A percentile compares a stretch with the other conserved stretches of the same genome.
Evolutionary conservation across 495 filamentous ascomycete species (phyloP).

Genomic region (Barbatosphaeria neglecta): DNA sequence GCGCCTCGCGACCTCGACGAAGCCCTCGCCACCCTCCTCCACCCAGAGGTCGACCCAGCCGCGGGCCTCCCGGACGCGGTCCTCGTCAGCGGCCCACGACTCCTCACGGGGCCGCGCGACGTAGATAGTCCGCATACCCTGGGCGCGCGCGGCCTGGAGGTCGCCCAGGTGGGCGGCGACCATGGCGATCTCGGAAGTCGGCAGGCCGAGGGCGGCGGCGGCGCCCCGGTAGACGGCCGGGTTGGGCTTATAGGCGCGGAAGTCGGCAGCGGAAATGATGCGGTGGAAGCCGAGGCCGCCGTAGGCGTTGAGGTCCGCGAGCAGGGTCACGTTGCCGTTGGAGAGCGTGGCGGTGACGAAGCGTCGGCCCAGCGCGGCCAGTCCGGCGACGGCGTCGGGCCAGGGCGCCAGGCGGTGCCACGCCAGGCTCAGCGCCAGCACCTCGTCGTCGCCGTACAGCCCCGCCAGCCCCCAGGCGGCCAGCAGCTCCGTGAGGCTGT

Average conservation of each 20-base stretch:
- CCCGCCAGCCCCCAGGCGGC: constrained; percentile 37
- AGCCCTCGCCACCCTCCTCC: constrained; percentile 33
- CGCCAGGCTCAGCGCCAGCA: constrained; percentile 41
- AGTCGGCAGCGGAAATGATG: constrained; percentile 55
- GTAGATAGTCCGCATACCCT: constrained; percentile 60
- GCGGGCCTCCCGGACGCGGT: constrained; percentile 39
- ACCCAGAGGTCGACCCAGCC: constrained; percentile 59
- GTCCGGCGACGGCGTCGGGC: constrained; percentile 48
- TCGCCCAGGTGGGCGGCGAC: constrained; percentile 69
- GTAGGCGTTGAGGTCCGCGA: constrained; percentile 48
- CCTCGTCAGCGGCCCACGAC: constrained; percentile 38
- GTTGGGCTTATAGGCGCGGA: constrained; percentile 68
- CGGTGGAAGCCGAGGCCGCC: constrained; percentile 49
- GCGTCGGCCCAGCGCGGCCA: constrained; percentile 40
- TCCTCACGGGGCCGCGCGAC: constrained; percentile 61
- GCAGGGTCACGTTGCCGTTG: constrained; percentile 59
- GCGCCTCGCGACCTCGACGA: constrained; percentile 40
- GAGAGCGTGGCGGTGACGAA: constrained; percentile 55
- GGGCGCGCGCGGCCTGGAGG: constrained; percentile 50
- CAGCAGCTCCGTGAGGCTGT: constrained; percentile 47
- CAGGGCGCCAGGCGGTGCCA: constrained; percentile 68
- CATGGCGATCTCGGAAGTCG: constrained; percentile 54
- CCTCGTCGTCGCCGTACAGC: constrained; percentile 48
- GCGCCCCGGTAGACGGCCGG: constrained; percentile 58
- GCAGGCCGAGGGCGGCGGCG: constrained; percentile 41